phyloP scores from a whole-genome alignment of 2,329 filamentous ascomycete genomes.

The Penicillium sp. region DNA sequence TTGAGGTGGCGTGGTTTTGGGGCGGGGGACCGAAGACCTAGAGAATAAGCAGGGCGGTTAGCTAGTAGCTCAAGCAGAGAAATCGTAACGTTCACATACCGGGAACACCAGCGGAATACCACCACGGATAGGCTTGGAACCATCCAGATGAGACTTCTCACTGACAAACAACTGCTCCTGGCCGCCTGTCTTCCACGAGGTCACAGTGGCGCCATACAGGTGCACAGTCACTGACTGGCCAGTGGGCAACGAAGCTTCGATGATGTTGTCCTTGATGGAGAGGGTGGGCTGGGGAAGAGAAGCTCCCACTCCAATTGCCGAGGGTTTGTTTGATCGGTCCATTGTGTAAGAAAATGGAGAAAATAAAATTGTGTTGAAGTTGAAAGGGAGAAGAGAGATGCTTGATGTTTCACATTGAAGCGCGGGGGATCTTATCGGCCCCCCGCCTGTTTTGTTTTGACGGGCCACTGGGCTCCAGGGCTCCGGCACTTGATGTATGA shows the following conservation, averaged over 20 bases:
- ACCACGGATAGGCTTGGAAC: conserved; percentile 83
- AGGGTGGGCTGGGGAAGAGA: conserved; percentile 75
- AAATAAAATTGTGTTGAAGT: neutral
- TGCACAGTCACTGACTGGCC: conserved; percentile 84
- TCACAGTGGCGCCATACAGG: conserved; percentile 88
- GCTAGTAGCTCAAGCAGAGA: conserved; percentile 5
- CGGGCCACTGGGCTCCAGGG: neutral
- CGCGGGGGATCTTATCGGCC: conserved; percentile 7
- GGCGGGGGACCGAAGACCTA: conserved; percentile 81
- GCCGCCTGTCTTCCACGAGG: conserved; percentile 83
- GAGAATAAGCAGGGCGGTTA: conserved; percentile 23
- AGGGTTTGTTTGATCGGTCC: conserved; percentile 81
- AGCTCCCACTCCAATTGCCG: conserved; percentile 71
- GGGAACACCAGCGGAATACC: conserved; percentile 93
- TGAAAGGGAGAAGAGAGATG: conserved; percentile 1
- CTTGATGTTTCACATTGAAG: conserved; percentile 1
- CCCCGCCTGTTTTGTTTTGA: conserved; percentile 5
- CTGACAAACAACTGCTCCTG: conserved; percentile 85
- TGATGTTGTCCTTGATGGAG: conserved; percentile 68
- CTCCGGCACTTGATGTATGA: neutral
- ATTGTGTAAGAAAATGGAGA: conserved; percentile 43
- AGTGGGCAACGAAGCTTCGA: conserved; percentile 77
- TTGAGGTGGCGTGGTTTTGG: conserved; percentile 71
- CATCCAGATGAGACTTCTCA: conserved; percentile 76
- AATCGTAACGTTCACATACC: conserved; percentile 53